Conservation (phyloP, 2,329 filamentous ascomycete species). For the Neofusicoccum sp. region DNA sequence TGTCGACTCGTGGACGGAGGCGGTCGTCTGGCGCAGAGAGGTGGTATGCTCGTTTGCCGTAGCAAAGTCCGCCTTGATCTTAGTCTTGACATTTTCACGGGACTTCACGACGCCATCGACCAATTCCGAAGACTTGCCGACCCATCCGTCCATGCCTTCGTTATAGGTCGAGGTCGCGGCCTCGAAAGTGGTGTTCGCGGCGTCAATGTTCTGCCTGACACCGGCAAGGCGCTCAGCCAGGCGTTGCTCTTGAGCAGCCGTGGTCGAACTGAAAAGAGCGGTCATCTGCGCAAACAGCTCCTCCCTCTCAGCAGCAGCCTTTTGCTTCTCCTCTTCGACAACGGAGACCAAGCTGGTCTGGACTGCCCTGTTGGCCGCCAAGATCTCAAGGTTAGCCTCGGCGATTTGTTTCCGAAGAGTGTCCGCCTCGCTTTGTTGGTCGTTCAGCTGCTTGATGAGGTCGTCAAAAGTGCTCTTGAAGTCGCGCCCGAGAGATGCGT, state of each 20-base stretch:
- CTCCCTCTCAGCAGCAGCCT: slow-evolving; percentile 70
- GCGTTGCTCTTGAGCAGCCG: slow-evolving; percentile 69
- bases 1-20: slow-evolving; percentile 86
- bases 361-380: slow-evolving; percentile 66
- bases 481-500: slow-evolving; percentile 77
- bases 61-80: slow-evolving; percentile 83
- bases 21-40: slow-evolving; percentile 79
- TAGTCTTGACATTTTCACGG: slow-evolving; percentile 73
- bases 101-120: slow-evolving; percentile 70
- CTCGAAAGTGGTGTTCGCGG: slow-evolving; percentile 64
- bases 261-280: slow-evolving; percentile 70
- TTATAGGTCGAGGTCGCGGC: slow-evolving; percentile 65
- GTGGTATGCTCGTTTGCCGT: slow-evolving; percentile 77
- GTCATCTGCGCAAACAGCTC: slow-evolving; percentile 74
- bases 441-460: slow-evolving; percentile 68
- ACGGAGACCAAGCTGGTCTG: slow-evolving; percentile 66
- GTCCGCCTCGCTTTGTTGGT: slow-evolving; percentile 75
- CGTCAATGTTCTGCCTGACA: slow-evolving; percentile 64
- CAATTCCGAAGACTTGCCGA: slow-evolving; percentile 64
- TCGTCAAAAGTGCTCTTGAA: slow-evolving; percentile 85
- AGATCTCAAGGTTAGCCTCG: slow-evolving; percentile 64
- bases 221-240: slow-evolving; percentile 61
- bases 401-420: slow-evolving; percentile 70
- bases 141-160: slow-evolving; percentile 72
- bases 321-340: slow-evolving; percentile 72